Percentiles rank a stretch among this genome's conserved stretches.
phyloP scores from a whole-genome alignment of 441 rosid genomes.

The Raphanus hybrid region DNA sequence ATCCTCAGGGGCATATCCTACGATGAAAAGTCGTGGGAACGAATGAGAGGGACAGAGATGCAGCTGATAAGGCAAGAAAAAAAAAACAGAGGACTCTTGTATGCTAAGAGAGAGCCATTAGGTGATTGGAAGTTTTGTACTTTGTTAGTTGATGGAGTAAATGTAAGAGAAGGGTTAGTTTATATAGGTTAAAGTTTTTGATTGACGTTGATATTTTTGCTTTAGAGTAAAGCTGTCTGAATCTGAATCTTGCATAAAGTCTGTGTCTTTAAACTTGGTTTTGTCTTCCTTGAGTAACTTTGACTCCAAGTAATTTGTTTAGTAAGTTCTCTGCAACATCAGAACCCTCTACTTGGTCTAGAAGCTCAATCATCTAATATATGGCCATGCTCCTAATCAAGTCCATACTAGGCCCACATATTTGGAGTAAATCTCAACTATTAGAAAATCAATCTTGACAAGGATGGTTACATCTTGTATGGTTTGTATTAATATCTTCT shows the following conservation, averaged over 20 bases:
- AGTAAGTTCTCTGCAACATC: not conserved
- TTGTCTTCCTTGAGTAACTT: conserved; percentile 36
- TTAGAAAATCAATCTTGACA: not conserved
- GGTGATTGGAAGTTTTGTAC: not conserved
- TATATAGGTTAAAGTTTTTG: conserved; percentile 44
- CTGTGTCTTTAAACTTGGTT: conserved; percentile 64
- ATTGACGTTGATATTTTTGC: conserved; percentile 39
- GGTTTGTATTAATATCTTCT: not conserved
- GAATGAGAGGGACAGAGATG: conserved; percentile 34
- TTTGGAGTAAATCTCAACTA: not conserved
- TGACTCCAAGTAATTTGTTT: conserved; percentile 35
- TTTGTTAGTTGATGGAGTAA: conserved; percentile 18
- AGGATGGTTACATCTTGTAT: not conserved
- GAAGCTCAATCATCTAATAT: conserved; percentile 2
- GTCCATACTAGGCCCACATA: conserved; percentile 21
- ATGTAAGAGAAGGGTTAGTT: conserved; percentile 11
- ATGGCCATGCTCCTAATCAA: conserved; percentile 11
- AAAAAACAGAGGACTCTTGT: conserved; percentile 40
- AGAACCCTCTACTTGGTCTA: not conserved
- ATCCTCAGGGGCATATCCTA: conserved; percentile 70
- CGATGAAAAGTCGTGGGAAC: conserved; percentile 56
- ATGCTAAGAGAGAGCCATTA: conserved; percentile 49
- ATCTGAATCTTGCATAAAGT: conserved; percentile 24
- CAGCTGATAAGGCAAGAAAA: conserved; percentile 34
- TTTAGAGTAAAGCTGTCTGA: conserved; percentile 53